phyloP scores from a whole-genome alignment of 2,329 filamentous ascomycete species.

The Phialophora chinensis region DNA sequence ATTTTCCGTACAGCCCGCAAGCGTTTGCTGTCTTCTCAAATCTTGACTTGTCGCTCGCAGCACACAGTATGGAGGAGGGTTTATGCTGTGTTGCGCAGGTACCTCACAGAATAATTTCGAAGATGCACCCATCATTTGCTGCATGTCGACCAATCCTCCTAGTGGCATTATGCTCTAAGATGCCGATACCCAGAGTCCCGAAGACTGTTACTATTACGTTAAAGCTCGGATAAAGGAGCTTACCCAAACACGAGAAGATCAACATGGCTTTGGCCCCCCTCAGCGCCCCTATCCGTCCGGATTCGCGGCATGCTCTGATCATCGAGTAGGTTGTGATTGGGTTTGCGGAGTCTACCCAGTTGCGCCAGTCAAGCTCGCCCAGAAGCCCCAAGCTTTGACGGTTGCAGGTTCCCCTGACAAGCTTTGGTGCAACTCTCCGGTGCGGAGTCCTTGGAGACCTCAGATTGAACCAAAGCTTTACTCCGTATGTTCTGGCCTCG shows the following conservation, averaged over 20 bases:
- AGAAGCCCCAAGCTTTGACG: background rate
- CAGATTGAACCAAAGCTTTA: background rate
- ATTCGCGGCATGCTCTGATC: background rate
- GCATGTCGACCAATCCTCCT: background rate
- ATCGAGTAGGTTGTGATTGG: conserved; percentile 9
- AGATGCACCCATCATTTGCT: background rate
- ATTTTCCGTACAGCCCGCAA: background rate
- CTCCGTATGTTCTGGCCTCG: background rate
- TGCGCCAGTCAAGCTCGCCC: background rate
- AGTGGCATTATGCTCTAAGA: background rate
- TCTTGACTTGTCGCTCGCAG: background rate
- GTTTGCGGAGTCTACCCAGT: background rate
- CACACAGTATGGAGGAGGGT: background rate
- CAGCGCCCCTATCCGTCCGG: background rate
- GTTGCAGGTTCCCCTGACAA: background rate
- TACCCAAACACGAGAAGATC: conserved; percentile 7
- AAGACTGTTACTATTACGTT: conserved; percentile 1
- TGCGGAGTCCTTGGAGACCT: background rate
- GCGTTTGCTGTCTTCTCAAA: background rate
- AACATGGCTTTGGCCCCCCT: background rate
- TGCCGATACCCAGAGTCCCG: background rate
- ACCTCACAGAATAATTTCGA: background rate
- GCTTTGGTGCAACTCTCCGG: background rate
- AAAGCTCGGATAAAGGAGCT: background rate
- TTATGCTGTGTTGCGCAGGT: background rate